Percentiles rank a stretch among this genome's conserved stretches.
These are phyloP conservation scores for Arxiozyma slooffiae DNA, from an alignment of 1,139 yeast species.

Conservation along the genomic window DNA sequence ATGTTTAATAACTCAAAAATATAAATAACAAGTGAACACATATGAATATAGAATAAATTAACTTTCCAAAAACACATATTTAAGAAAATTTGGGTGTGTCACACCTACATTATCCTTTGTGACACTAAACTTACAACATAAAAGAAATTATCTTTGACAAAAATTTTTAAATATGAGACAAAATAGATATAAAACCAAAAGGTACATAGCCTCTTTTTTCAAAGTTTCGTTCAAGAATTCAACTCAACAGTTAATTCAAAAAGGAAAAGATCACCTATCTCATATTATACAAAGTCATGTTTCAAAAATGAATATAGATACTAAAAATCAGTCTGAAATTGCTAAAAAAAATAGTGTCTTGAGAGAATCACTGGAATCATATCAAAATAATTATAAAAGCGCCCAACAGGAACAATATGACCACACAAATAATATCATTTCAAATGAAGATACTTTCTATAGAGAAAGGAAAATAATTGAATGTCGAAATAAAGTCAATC, in stretches of 20 bases:
- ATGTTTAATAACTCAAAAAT: too few species aligned
- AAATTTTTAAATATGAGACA: background rate
- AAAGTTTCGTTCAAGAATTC: background rate
- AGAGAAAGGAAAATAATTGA: background rate
- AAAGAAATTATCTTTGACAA: background rate
- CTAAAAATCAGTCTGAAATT: background rate
- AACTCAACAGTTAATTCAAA: background rate
- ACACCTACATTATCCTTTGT: too few species aligned
- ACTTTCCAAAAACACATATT: too few species aligned
- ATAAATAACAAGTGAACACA: too few species aligned
- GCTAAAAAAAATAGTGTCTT: too few species aligned
- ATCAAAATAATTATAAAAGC: background rate
- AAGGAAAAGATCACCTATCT: background rate
- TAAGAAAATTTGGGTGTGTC: too few species aligned
- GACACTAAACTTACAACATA: too few species aligned
- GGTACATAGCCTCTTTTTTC: background rate
- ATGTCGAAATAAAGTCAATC: background rate
- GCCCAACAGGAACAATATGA: background rate
- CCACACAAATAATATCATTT: background rate
- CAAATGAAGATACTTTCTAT: background rate
- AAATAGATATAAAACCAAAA: background rate
- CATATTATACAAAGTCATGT: background rate
- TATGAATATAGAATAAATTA: too few species aligned
- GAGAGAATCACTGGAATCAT: background rate
- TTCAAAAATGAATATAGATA: background rate